Evolutionary conservation across 208 protist genomes (phyloP), one percentile per base, ranked within the genome.

Genomic region (Entamoeba histolytica): DNA sequence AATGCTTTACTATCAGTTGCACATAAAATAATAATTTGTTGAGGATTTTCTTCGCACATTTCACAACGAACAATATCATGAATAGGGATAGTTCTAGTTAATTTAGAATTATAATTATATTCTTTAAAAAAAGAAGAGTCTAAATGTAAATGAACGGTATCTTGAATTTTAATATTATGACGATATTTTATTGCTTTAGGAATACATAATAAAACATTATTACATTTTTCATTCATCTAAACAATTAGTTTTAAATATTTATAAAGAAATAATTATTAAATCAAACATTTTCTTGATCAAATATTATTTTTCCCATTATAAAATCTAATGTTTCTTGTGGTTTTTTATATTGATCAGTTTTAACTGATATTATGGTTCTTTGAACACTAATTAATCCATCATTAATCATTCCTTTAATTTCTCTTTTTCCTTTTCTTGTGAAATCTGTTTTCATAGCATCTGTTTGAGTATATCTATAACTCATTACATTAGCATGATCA

Each of bases 391-490:
- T 78, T 35, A n/a, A n/a, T 47, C 47, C 31, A 69, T 95, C 94
- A 28, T 93, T 19, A 8, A 95, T 31, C 7, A 55, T 19, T 92
- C 94, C 94, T 39, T 39, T 92, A 17, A 47, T 49, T 52, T 92
- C 92, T 49, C 94, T 94, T 93, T 93, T 95, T 52, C 94, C 94
- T n/a, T n/a, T 95, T 31, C n/a, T 23, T 31, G 73, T 93, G 28
- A 94, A 50, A 61, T 94, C 94, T n/a, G 93, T 92, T 50, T 94
- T 93, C 51, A 95, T 91, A 31, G 95, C 94, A 14, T 57, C 39
- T 31, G 94, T 95, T 23, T 93, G 94, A 28, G 94, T 69, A 55
- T 95, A 94, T 49, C 31, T 49, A 8, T 39, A 28, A 28, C 87
- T 52, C 47, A 95, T 31, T 39, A 23, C 23, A 92, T 95, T 93